phyloP scores from a whole-genome alignment of 2,329 filamentous ascomycete genomes.

The Lachnellula cervina region DNA sequence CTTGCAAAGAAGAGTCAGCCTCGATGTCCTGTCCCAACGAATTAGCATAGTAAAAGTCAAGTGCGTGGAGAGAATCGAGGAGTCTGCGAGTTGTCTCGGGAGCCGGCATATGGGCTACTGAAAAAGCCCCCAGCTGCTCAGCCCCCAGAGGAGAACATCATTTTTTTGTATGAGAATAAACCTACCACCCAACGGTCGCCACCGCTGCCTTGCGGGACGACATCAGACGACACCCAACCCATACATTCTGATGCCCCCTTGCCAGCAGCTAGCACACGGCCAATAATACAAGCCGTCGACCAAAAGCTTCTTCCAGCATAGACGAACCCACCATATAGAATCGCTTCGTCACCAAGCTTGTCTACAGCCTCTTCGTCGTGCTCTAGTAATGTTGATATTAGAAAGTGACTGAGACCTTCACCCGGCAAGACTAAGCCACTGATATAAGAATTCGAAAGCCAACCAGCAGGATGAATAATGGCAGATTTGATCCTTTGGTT shows the following conservation, averaged over 20 bases:
- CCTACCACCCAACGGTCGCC: too few species aligned
- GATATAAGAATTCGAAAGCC: slow-evolving; percentile 64
- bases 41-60: too few species aligned
- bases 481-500: slow-evolving; percentile 45
- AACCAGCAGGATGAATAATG: slow-evolving; percentile 54
- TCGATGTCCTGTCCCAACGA: slow-evolving; percentile 52
- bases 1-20: slow-evolving; percentile 42
- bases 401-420: slow-evolving; percentile 56
- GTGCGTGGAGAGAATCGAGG: too few species aligned
- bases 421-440: slow-evolving; percentile 62
- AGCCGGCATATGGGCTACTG: too few species aligned
- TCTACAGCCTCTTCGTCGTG: slow-evolving; percentile 56
- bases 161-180: too few species aligned
- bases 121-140: too few species aligned
- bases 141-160: too few species aligned
- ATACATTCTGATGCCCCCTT: slow-evolving; percentile 60
- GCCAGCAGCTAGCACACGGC: slow-evolving; percentile 58
- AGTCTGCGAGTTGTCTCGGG: too few species aligned
- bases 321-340: slow-evolving; percentile 60
- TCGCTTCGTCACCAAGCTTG: slow-evolving; percentile 55
- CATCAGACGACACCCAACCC: slow-evolving; percentile 62
- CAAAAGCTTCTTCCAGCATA: slow-evolving; percentile 62
- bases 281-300: slow-evolving; percentile 62
- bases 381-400: slow-evolving; percentile 63
- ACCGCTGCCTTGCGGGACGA: slow-evolving; percentile 42